These are phyloP conservation scores for Ceratocystis huliohia DNA, from an alignment of 2,329 filamentous ascomycete genomes.

Conservation along the genomic window DNA sequence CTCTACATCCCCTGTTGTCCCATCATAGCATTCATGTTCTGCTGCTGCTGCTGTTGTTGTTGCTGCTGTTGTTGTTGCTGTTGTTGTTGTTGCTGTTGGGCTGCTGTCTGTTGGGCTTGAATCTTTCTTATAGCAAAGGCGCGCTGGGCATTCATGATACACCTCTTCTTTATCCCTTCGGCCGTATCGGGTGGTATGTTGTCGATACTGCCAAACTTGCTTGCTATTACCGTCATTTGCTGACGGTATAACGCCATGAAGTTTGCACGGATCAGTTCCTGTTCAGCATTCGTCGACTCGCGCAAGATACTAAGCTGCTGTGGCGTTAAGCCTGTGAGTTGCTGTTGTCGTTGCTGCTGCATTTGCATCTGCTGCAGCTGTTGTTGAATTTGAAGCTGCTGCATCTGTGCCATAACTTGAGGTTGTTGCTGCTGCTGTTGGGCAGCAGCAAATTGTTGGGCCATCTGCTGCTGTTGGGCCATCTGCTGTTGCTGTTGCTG, in stretches of 20 bases:
- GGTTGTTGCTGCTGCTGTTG: slow-evolving; percentile 27
- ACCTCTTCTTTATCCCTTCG: slow-evolving; percentile 35
- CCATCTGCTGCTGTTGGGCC: slow-evolving; percentile 36
- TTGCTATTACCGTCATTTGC: slow-evolving; percentile 28
- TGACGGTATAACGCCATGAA: not conserved
- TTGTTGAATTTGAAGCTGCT: slow-evolving; percentile 20
- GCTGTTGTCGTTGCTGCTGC: slow-evolving; percentile 27
- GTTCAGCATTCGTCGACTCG: slow-evolving; percentile 27
- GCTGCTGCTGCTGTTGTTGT: slow-evolving; percentile 20
- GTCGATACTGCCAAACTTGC: slow-evolving; percentile 32
- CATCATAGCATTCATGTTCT: slow-evolving; percentile 44
- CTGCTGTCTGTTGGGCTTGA: slow-evolving; percentile 26
- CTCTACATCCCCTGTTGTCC: slow-evolving; percentile 36
- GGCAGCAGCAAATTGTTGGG: slow-evolving; percentile 25
- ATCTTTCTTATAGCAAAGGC: slow-evolving; percentile 28
- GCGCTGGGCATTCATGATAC: slow-evolving; percentile 30
- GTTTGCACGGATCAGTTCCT: slow-evolving; percentile 23
- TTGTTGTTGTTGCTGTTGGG: slow-evolving; percentile 17
- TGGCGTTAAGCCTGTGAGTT: slow-evolving; percentile 27
- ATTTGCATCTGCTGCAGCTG: slow-evolving; percentile 28
- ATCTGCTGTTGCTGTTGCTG: slow-evolving; percentile 34
- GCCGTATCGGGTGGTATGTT: slow-evolving; percentile 37
- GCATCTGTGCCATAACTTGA: slow-evolving; percentile 8
- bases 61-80: slow-evolving; percentile 25
- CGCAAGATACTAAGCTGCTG: slow-evolving; percentile 22